phyloP scores from a whole-genome alignment of 192 early-diverging fungal species.

The Rhizophlyctis rosea region DNA sequence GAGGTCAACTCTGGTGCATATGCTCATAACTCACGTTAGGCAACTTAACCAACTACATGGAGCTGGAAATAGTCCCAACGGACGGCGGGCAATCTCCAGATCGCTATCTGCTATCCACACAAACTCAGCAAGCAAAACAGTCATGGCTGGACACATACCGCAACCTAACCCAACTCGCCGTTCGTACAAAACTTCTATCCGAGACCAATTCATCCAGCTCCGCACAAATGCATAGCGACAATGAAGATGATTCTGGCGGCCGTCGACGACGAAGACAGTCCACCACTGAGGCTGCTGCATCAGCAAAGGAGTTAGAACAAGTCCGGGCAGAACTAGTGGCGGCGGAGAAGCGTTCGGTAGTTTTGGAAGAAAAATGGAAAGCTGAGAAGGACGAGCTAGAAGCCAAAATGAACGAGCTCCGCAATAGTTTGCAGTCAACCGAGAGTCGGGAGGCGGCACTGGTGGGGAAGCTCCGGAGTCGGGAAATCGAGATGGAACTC shows the following conservation, averaged over 20 bases:
- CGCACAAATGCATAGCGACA: conserved; percentile 17
- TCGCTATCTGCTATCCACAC: conserved; percentile 37
- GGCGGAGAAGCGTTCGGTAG: not conserved
- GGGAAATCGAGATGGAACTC: conserved; percentile 17
- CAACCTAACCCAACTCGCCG: conserved; percentile 18
- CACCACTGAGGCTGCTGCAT: not conserved
- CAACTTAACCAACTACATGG: conserved; percentile 1
- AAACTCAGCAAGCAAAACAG: conserved; percentile 31
- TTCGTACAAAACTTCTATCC: conserved; percentile 39
- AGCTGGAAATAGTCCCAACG: conserved; percentile 9
- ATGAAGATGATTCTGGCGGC: conserved; percentile 24
- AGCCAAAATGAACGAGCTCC: conserved; percentile 15
- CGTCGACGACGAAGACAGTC: not conserved
- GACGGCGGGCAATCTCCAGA: conserved; percentile 11
- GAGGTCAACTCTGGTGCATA: conserved; percentile 32
- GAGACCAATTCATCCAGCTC: conserved; percentile 17
- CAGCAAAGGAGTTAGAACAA: not conserved
- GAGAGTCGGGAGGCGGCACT: not conserved
- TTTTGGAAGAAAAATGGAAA: not conserved
- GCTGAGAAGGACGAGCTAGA: conserved; percentile 17
- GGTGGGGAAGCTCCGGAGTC: not conserved
- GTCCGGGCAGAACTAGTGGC: not conserved
- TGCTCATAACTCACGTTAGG: too few relatives aligned
- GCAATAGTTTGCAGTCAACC: not conserved
- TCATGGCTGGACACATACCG: conserved; percentile 52